These are phyloP conservation scores for Phytophthora pseudosyringae DNA, from an alignment of 352 stramenopile genomes.

Conservation along the genomic window DNA sequence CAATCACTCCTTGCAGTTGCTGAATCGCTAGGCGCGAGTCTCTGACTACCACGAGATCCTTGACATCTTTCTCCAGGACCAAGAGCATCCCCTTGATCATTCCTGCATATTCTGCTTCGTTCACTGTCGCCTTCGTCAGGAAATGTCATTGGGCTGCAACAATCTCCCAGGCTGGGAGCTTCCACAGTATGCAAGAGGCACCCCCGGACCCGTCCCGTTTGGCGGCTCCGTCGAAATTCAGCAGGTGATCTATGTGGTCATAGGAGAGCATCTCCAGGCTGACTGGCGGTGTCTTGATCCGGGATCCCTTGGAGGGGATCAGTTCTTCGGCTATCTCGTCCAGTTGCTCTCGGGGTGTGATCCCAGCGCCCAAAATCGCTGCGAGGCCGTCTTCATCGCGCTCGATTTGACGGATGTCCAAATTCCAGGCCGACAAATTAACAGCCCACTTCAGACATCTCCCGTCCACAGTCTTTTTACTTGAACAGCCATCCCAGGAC, in stretches of 20 bases:
- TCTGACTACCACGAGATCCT: conserved; percentile 3
- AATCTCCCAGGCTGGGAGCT: background rate
- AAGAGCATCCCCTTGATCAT: too few relatives aligned
- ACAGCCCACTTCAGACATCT: conserved; percentile 8
- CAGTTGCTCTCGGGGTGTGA: background rate
- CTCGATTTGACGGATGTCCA: background rate
- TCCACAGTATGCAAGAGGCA: conserved; percentile 5
- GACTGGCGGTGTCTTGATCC: conserved; percentile 8
- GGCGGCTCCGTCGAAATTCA: conserved; percentile 10
- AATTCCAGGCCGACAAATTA: conserved; percentile 6
- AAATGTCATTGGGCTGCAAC: background rate
- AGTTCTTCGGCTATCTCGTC: conserved; percentile 4
- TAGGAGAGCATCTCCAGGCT: conserved; percentile 3
- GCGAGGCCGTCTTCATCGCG: conserved; percentile 4
- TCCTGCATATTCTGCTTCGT: conserved; percentile 7
- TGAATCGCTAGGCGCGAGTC: background rate
- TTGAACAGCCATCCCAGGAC: conserved; percentile 12
- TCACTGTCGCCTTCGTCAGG: conserved; percentile 3
- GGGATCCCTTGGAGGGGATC: background rate
- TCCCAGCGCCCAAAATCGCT: conserved; percentile 2
- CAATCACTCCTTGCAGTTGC: too few relatives aligned
- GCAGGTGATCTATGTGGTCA: background rate
- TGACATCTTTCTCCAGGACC: too few relatives aligned
- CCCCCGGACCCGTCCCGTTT: conserved; percentile 3
- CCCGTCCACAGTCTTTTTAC: background rate